Evolutionary conservation across 176 grass and related monocot species (phyloP), one percentile per base, ranked within the genome.

Genomic region (Triticum monococcum): DNA sequence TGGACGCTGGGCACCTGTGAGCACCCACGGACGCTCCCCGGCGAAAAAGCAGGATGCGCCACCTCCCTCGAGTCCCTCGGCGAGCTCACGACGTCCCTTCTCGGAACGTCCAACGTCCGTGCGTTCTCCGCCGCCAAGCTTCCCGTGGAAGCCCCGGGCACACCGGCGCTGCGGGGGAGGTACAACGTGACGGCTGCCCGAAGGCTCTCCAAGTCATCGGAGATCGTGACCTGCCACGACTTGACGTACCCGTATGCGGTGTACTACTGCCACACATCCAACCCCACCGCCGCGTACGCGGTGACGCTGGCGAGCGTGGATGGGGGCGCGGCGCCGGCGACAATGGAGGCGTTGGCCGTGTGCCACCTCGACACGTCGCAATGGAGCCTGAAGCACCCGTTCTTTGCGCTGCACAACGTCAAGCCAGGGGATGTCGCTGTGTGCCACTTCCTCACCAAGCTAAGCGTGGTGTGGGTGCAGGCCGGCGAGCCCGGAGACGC

Each of bases 191-290:
- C 64, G 5, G 63, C 20, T 3, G 75, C 45, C 9, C 65, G 24
- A 1, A 68, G 5, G 22, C 9, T 28, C 20, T 38, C 48, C 8
- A 4, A 28, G 12, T 38, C 54, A 3, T 11, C 11, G 13, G 30
- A 31, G 17, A 23, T 52, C 26, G 54, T 79, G 65, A 66, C 81
- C 5, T 89, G 87, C 87, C 87, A 89, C 26, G 30, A 36, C 18
- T 12, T 72, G 28, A 22, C 2, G 9, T 80, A 79, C 65, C 25
- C 65, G 12, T 84, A 84, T 12, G 66, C 66, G 45, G 81, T 89
- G 52, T 89, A 65, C 66, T 84, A 64, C 65, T 89, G 87, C 87
- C 87, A 89, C 75, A 33, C 87, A 26, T 24, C 65, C 65, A 56
- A 18, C 31, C 18, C 64, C 16, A 36, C 74, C 3, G 24, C n/a